Base-by-base conservation (phyloP, 441 rosid genomes). In the Gossypium davidsonii region DNA sequence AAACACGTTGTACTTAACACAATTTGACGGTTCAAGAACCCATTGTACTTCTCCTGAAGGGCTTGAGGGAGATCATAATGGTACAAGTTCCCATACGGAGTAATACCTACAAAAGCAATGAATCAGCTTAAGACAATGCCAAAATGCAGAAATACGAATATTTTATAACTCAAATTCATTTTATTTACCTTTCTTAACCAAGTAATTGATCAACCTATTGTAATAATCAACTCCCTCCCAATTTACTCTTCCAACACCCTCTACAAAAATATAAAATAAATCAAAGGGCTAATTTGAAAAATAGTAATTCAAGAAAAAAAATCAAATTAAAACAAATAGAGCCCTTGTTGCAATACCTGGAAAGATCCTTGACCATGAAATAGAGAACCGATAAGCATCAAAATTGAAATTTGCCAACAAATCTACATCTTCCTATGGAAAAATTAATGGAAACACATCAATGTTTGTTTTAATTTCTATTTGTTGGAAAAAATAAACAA, bases 321-420 rank as follows among this genome's bases (percentile, higher is more conserved):
- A 42, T 55, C 1, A 31, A 20, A 53, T 28, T 7, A 69, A 4
- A 69, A 64, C 17, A 53, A 56, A 0, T 15, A 5, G n/a, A 34
- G 18, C 17, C 9, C 56, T 18, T 17, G 34, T 2, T 48, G 34
- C 53, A 15, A 52, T 85, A 92, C 98, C 75, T 63, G 99, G 99
- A 86, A 92, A 91, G 78, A 94, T 89, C 80, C 98, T 88, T 6
- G 98, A 89, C 96, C 97, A 94, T 0, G 99, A 92, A 79, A 92
- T 91, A 5, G 99, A 94, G 84, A 94, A 92, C 52, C 99, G 81
- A 73, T 94, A 94, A 2, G 96, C 96, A 77, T 91, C 97, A 39
- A 94, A 94, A 81, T 91, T 90, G 42, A 94, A 71, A 6, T 73
- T 80, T 44, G 79, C 79, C 94, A 94, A 85, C 28, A 94, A 77